A percentile compares a stretch with the other conserved stretches of the same genome.
phyloP scores from a whole-genome alignment of 306 rosid genomes.

The Glycyrrhiza uralensis region DNA sequence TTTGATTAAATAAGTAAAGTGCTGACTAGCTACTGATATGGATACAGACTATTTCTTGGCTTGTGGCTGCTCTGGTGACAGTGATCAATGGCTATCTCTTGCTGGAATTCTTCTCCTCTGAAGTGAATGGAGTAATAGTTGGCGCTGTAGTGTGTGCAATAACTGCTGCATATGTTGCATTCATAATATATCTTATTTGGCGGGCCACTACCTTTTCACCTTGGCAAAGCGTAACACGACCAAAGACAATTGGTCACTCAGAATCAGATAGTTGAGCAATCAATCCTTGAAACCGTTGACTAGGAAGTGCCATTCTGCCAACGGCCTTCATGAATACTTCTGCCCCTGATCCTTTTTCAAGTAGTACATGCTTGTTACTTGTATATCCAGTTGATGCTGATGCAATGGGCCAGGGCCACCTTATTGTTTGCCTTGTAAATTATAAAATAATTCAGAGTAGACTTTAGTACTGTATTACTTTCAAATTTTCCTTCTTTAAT shows the following conservation, averaged over 20 bases:
- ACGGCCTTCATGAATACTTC: not conserved
- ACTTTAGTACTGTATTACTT: slow-evolving; percentile 3
- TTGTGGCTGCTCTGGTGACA: slow-evolving; percentile 80
- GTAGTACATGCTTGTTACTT: not conserved
- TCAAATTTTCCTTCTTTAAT: not conserved
- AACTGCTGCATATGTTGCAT: slow-evolving; percentile 64
- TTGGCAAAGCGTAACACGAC: slow-evolving; percentile 28
- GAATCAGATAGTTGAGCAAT: slow-evolving; percentile 37
- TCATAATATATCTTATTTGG: slow-evolving; percentile 65
- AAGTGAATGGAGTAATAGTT: slow-evolving; percentile 55
- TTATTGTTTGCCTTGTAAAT: slow-evolving; percentile 8
- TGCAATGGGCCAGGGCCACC: not conserved
- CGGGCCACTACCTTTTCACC: slow-evolving; percentile 39
- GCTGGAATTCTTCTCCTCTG: slow-evolving; percentile 69
- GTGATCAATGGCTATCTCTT: slow-evolving; percentile 80
- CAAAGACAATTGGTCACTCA: slow-evolving; percentile 32
- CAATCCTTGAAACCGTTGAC: not conserved
- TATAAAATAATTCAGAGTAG: slow-evolving; percentile 3
- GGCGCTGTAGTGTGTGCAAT: slow-evolving; percentile 34
- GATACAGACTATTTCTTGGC: slow-evolving; percentile 64
- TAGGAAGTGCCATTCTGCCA: not conserved
- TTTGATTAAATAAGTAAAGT: not conserved
- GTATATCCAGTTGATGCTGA: not conserved
- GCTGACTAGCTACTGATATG: slow-evolving; percentile 18
- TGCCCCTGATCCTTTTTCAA: not conserved